phyloP scores from a whole-genome alignment of 257 asterid genomes.

The Solanum sejunctum region DNA sequence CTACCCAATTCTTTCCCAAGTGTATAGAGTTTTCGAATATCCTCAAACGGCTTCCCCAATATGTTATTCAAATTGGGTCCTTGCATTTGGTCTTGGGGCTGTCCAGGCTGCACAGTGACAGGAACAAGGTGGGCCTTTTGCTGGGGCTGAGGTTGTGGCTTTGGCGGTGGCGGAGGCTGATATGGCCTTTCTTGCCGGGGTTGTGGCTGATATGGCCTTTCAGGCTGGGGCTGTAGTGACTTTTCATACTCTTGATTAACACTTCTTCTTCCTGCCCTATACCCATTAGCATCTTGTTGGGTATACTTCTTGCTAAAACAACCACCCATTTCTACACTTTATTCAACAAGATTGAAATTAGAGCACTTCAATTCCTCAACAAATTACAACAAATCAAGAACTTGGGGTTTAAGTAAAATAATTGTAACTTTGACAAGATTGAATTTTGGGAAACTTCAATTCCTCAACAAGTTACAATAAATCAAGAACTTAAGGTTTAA shows the following conservation, averaged over 20 bases:
- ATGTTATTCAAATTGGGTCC: constrained; percentile 42
- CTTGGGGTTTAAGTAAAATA: background rate
- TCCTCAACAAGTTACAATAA: background rate
- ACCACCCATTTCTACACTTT: constrained; percentile 31
- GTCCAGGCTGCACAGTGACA: constrained; percentile 10
- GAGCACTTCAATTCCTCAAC: background rate
- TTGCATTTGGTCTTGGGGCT: constrained; percentile 13
- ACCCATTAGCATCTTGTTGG: constrained; percentile 17
- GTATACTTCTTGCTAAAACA: constrained; percentile 39
- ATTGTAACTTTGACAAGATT: background rate
- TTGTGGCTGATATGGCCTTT: background rate
- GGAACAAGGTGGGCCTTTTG: constrained; percentile 2
- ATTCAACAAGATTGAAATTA: constrained; percentile 19
- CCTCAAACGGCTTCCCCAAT: constrained; percentile 53
- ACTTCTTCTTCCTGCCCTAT: constrained; percentile 18
- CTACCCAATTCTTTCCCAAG: constrained; percentile 55
- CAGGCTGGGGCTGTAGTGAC: constrained; percentile 3
- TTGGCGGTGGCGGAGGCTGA: background rate
- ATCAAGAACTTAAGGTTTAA: background rate
- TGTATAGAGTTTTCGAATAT: constrained; percentile 30
- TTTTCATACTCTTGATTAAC: constrained; percentile 12
- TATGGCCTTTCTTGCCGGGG: constrained; percentile 3
- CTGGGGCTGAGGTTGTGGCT: constrained; percentile 7
- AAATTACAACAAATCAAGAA: background rate
- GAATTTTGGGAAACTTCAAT: background rate